Evolutionary conservation across 345 rosid species (phyloP), one percentile per base, ranked within the genome.

Genomic region (Luvunga scandens): DNA sequence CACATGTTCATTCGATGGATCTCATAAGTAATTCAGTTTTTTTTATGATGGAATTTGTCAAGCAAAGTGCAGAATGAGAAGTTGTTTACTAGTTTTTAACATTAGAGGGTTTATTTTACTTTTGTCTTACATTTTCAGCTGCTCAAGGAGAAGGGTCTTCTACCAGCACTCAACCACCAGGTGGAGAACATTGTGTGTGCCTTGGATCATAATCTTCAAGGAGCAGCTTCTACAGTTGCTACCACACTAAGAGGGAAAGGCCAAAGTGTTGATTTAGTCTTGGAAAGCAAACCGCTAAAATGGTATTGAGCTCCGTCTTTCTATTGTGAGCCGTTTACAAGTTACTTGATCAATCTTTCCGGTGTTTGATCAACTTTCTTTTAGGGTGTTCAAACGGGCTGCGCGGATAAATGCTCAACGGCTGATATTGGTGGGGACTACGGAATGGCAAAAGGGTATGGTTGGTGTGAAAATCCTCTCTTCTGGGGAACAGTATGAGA

Each of bases 361-460:
- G 24, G 57, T 70, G 22, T 53, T 42, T 79, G 30, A 36, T 18
- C 24, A 22, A 28, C 24, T 53, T 60, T 66, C 9, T 82, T 75
- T 69, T 71, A 92, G 97, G 99, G 97, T 93, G 62, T 95, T 95
- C 90, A 92, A 92, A 83, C 88, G 99, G 66, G 99, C 98, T 1
- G 90, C 87, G 50, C 86, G 99, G 8, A 78, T 88, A 77, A 88
- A 92, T 82, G 96, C 96, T n/a, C 84, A 84, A 48, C 88, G 96
- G 86, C 84, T 93, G 83, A 81, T 93, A 82, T 79, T 95, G 83
- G 98, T 95, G 63, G 97, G 99, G 61, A 87, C 80, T 64, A 81
- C 69, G 0, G 99, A 95, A 83, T 95, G 98, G 96, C 84, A 89
- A 84, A 86, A 87, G 84, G 97, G 94, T 70, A 87, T 88, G 84